phyloP scores from a whole-genome alignment of 129 eudicot species.

The Artemisia tridentata region DNA sequence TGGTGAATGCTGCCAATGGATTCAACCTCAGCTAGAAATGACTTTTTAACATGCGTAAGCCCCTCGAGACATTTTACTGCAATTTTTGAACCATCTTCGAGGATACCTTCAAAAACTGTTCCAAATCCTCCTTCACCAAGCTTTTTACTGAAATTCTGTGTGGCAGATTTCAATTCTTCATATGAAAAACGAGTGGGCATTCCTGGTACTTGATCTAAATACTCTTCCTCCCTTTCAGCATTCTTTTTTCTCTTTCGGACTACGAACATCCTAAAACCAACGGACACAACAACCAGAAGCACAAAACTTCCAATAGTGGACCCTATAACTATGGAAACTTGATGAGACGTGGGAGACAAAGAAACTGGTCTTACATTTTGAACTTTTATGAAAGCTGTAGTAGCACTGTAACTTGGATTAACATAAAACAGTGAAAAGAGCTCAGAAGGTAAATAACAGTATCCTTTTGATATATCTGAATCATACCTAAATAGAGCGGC shows the following conservation, averaged over 20 bases:
- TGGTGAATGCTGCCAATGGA: too few species aligned
- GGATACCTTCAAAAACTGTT: slow-evolving; percentile 25
- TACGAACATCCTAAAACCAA: background rate
- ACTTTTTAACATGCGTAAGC: slow-evolving; percentile 16
- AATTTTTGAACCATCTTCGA: slow-evolving; percentile 8
- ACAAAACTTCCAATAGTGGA: slow-evolving; percentile 3
- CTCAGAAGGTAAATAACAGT: slow-evolving; percentile 18
- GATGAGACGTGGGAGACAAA: background rate
- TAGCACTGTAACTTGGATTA: too few species aligned
- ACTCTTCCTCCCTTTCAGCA: slow-evolving; percentile 16
- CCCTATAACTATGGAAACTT: slow-evolving; percentile 19
- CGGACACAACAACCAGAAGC: background rate
- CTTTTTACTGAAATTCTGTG: slow-evolving; percentile 21
- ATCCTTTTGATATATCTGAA: background rate
- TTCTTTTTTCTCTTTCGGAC: slow-evolving; percentile 2
- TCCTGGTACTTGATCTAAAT: slow-evolving; percentile 22
- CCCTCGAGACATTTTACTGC: slow-evolving; percentile 34
- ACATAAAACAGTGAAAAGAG: slow-evolving; percentile 24
- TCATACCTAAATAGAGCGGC: slow-evolving; percentile 26
- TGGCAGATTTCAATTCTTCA: slow-evolving; percentile 25
- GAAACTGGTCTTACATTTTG: background rate
- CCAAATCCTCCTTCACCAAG: slow-evolving; percentile 50
- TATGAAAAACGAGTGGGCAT: slow-evolving; percentile 33
- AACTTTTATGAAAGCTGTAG: too few species aligned
- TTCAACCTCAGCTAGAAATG: too few species aligned